Evolutionary conservation across 352 stramenopile species (phyloP).

Genomic region (Globisporangium radiosum): DNA sequence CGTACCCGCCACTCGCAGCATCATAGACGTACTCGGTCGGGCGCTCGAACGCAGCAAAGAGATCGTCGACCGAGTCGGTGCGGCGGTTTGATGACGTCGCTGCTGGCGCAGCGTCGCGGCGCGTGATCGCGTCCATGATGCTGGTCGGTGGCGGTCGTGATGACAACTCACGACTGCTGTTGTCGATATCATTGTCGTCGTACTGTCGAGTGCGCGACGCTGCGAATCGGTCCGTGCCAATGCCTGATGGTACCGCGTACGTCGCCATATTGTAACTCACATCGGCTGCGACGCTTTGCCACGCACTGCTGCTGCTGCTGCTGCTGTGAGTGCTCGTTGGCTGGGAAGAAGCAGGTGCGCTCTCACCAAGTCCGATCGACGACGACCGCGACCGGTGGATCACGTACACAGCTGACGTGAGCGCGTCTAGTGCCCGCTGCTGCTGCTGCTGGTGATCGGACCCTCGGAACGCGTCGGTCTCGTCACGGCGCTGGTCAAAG

Average conservation of each 20-base stretch:
- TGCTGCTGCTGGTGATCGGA: not conserved
- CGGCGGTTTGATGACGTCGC: not conserved
- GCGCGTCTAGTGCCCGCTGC: not conserved
- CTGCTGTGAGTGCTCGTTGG: not conserved
- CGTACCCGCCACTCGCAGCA: slow-evolving; percentile 42
- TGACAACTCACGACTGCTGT: not conserved
- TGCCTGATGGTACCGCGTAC: slow-evolving; percentile 36
- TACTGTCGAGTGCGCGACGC: not conserved
- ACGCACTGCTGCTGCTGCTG: slow-evolving; percentile 21
- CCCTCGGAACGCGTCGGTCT: not conserved
- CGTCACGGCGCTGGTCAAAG: slow-evolving; percentile 38
- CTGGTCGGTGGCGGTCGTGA: not conserved
- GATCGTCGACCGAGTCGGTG: slow-evolving; percentile 51
- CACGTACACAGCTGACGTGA: slow-evolving; percentile 2
- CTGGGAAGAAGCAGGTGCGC: not conserved
- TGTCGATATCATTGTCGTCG: slow-evolving; percentile 1
- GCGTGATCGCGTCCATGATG: slow-evolving; percentile 49
- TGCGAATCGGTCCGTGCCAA: slow-evolving; percentile 9
- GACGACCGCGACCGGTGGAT: slow-evolving; percentile 4
- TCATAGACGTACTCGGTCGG: slow-evolving; percentile 79
- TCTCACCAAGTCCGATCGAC: slow-evolving; percentile 13
- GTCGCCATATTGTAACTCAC: slow-evolving; percentile 23
- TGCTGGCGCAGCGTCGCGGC: not conserved
- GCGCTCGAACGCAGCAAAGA: slow-evolving; percentile 71
- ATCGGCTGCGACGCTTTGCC: slow-evolving; percentile 27